phyloP scores from a whole-genome alignment of 306 rosid genomes.

The Vicia faba region DNA sequence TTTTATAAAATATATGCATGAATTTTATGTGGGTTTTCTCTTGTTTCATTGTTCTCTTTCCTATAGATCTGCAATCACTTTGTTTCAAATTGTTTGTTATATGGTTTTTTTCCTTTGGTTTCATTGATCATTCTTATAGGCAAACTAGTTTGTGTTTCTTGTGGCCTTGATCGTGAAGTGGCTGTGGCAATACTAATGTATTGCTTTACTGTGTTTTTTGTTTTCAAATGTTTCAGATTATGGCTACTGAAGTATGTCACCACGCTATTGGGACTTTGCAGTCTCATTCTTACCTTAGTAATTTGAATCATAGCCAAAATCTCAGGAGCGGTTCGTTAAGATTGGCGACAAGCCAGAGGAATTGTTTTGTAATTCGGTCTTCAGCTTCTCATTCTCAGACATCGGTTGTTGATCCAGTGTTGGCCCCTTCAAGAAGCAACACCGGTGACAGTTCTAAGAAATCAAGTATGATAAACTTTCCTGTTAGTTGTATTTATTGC shows the following conservation, averaged over 20 bases:
- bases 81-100: background rate
- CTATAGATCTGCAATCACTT: constrained; percentile 40
- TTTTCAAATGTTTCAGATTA: constrained; percentile 56
- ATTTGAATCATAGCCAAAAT: constrained; percentile 43
- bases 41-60: constrained; percentile 27
- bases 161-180: constrained; percentile 2
- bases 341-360: constrained; percentile 49
- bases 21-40: background rate
- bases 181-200: background rate
- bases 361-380: constrained; percentile 50
- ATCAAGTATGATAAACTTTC: constrained; percentile 58
- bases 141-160: constrained; percentile 8
- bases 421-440: constrained; percentile 61
- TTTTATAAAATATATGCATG: background rate
- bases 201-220: constrained; percentile 30
- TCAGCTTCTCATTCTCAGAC: constrained; percentile 71
- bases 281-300: constrained; percentile 40
- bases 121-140: constrained; percentile 17
- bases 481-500: constrained; percentile 4
- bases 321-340: constrained; percentile 44
- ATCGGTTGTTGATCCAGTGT: constrained; percentile 69
- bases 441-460: constrained; percentile 62
- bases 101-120: background rate
- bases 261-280: constrained; percentile 60
- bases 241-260: constrained; percentile 76